phyloP scores from a whole-genome alignment of 768 basidiomycete species.

The Termitomyces sp. region DNA sequence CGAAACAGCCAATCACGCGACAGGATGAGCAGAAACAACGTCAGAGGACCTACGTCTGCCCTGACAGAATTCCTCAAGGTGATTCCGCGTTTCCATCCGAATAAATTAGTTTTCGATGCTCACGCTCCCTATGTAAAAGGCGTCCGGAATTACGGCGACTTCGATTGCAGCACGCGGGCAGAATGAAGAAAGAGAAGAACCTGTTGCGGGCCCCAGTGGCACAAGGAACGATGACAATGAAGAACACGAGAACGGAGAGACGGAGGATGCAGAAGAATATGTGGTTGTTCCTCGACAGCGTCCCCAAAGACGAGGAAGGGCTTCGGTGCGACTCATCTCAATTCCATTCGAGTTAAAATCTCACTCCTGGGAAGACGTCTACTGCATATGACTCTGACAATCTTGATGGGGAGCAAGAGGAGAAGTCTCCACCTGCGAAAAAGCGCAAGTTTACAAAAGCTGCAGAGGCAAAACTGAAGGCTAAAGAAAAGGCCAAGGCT shows the following conservation, averaged over 20 bases:
- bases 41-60: conserved; percentile 79
- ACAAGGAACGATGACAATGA: conserved; percentile 6
- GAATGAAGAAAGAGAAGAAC: conserved; percentile 22
- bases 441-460: conserved; percentile 54
- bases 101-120: not conserved
- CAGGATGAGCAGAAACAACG: conserved; percentile 39
- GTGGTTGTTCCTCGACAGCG: conserved; percentile 11
- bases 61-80: conserved; percentile 79
- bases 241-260: conserved; percentile 10
- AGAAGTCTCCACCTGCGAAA: conserved; percentile 34
- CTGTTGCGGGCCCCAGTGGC: conserved; percentile 43
- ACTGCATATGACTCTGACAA: conserved; percentile 69
- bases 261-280: conserved; percentile 6
- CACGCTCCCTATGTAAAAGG: conserved; percentile 20
- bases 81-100: conserved; percentile 12
- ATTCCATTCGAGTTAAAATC: not conserved
- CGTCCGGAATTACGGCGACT: conserved; percentile 42
- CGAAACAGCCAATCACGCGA: not conserved
- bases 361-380: conserved; percentile 15
- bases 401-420: conserved; percentile 53
- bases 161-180: conserved; percentile 36
- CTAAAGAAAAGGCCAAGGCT: conserved; percentile 33
- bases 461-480: conserved; percentile 33
- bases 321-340: conserved; percentile 2
- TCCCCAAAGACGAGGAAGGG: conserved; percentile 1